phyloP scores from a whole-genome alignment of 495 filamentous ascomycete species.

The Lepraria neglecta region DNA sequence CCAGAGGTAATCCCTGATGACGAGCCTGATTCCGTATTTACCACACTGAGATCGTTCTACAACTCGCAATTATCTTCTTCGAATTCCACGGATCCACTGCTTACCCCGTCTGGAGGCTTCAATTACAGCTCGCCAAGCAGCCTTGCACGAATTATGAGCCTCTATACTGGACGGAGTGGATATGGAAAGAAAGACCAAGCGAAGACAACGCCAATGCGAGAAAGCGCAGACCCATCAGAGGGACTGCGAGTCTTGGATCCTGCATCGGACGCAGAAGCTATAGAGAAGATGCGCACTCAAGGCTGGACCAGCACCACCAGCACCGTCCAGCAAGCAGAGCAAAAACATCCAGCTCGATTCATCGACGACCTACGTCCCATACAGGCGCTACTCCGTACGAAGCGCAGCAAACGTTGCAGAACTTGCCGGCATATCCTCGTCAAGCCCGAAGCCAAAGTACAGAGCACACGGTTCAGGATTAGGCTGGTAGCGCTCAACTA shows the following conservation, averaged over 20 bases:
- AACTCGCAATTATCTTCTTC: constrained; percentile 58
- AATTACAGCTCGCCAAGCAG: constrained; percentile 73
- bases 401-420: constrained; percentile 86
- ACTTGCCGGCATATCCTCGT: constrained; percentile 91
- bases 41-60: constrained; percentile 64
- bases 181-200: constrained; percentile 60
- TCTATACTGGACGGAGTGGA: constrained; percentile 65
- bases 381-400: constrained; percentile 75
- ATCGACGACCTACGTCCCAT: constrained; percentile 66
- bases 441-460: constrained; percentile 86
- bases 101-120: constrained; percentile 46
- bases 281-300: constrained; percentile 40
- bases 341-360: constrained; percentile 47
- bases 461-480: constrained; percentile 80
- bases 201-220: constrained; percentile 66
- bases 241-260: constrained; percentile 54
- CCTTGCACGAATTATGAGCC: constrained; percentile 79
- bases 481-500: constrained; percentile 81
- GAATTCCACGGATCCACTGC: constrained; percentile 46
- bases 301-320: constrained; percentile 53
- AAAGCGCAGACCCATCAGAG: constrained; percentile 61
- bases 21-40: constrained; percentile 39
- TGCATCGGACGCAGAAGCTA: constrained; percentile 43
- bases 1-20: constrained; percentile 33
- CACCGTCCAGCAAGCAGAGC: constrained; percentile 44